Evolutionary conservation across 2,329 filamentous ascomycete genomes (phyloP), one percentile per base, ranked within the genome.

Genomic region (Aspergillus oerlinghausenensis): DNA sequence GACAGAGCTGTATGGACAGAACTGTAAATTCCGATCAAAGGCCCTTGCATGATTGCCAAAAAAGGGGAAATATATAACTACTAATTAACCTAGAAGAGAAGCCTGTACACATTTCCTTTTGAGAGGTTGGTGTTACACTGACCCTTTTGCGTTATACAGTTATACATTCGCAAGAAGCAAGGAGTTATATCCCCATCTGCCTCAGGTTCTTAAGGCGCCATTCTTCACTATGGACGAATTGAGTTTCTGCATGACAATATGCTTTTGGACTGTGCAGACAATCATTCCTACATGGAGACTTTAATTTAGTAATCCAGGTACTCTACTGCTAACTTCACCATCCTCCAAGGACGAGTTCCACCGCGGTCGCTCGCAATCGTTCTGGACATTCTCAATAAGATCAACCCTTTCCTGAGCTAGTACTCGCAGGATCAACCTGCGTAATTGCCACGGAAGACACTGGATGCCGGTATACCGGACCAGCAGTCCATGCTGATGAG

Each of bases 321-420:
- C 14, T n/a, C 14, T 38, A 3, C 32, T 38, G 32, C 32, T 38
- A 38, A 0, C 32, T 6, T 17, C 32, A 17, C 21, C 40, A 21
- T 49, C n/a, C 21, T 14, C 48, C 50, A 57, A 50, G 32, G 21
- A 35, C 35, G 45, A 54, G 21, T 43, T 35, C 54, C 53, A 60
- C 51, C 57, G 43, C 14, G 50, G 49, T 26, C 53, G 48, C n/a
- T 45, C 45, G 52, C 55, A 56, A 19, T 50, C 32, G 1, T 47
- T 38, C 55, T 57, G 52, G n/a, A 62, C 59, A 10, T 64, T 45
- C n/a, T 65, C 63, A 17, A 63, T 56, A 11, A 63, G n/a, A 53
- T 64, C 63, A 6, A 52, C 63, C 9, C 63, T 62, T 28, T 61
- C 62, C n/a, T 50, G 50, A 1, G 57, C 61, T 50, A 65, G 47